These are phyloP conservation scores for Torulaspora pretoriensis DNA, from an alignment of 1,139 yeast genomes.

Conservation along the genomic window DNA sequence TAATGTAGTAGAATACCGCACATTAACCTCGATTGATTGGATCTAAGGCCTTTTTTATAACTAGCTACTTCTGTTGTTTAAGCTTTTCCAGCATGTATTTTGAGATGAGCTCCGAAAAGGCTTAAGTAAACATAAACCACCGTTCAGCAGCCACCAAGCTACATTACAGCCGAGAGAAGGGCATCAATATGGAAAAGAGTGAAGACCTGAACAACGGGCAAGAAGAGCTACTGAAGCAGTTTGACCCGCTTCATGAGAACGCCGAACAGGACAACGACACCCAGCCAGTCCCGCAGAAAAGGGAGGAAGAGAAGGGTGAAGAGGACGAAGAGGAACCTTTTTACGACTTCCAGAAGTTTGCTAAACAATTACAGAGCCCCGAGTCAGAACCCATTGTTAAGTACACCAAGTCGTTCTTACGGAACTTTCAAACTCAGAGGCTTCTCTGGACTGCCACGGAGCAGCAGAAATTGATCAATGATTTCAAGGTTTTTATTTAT, in stretches of 20 bases:
- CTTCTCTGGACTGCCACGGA: slow-evolving; percentile 63
- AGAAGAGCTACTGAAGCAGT: not conserved
- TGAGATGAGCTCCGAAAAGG: slow-evolving; percentile 1
- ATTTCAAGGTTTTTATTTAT: slow-evolving; percentile 67
- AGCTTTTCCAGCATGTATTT: not conserved
- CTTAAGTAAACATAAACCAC: not conserved
- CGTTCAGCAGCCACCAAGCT: not conserved
- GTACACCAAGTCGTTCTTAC: slow-evolving; percentile 74
- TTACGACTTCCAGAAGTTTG: slow-evolving; percentile 73
- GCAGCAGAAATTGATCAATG: slow-evolving; percentile 68
- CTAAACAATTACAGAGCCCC: slow-evolving; percentile 64
- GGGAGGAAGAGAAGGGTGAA: slow-evolving; percentile 10
- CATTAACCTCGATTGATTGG: slow-evolving; percentile 29
- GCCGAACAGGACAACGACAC: not conserved
- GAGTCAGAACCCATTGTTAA: slow-evolving; percentile 87
- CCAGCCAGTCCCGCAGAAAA: not conserved
- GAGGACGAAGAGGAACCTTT: slow-evolving; percentile 22
- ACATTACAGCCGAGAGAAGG: not conserved
- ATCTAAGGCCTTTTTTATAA: not conserved
- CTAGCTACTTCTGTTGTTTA: not conserved
- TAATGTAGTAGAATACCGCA: slow-evolving; percentile 44
- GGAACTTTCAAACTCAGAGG: slow-evolving; percentile 65
- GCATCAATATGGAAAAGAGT: not conserved
- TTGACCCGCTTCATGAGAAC: not conserved
- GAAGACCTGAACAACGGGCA: not conserved